Percentiles rank a stretch among this genome's conserved stretches.
These are phyloP conservation scores for Ganoderma lingzhi DNA, from an alignment of 1,284 basidiomycete genomes.

Conservation along the genomic window DNA sequence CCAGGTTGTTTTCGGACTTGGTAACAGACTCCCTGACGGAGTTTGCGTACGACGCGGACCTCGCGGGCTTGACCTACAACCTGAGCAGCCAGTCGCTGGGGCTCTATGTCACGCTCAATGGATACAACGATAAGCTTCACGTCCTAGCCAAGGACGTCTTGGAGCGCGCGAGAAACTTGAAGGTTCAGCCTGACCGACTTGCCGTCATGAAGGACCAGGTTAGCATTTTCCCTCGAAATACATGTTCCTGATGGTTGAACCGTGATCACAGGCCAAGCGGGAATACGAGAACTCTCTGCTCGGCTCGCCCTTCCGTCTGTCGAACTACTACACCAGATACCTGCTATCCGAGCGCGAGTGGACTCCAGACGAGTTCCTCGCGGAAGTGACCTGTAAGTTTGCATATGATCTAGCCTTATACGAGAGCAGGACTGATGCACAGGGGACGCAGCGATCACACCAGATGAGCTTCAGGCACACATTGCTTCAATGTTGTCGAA, in stretches of 20 bases:
- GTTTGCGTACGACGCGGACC: constrained; percentile 92
- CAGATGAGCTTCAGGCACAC: constrained; percentile 79
- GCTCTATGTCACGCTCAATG: constrained; percentile 76
- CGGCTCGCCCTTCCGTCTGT: constrained; percentile 84
- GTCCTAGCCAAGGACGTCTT: constrained; percentile 83
- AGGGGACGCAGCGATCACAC: constrained; percentile 62
- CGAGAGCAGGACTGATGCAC: constrained; percentile 8
- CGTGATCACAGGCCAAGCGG: constrained; percentile 60
- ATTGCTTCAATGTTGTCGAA: constrained; percentile 70
- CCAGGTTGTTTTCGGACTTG: constrained; percentile 85
- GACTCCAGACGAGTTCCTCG: constrained; percentile 85
- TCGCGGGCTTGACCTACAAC: constrained; percentile 89
- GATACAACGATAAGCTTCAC: constrained; percentile 95
- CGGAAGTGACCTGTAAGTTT: constrained; percentile 76
- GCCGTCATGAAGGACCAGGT: constrained; percentile 89
- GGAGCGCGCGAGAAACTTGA: constrained; percentile 73
- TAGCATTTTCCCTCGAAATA: constrained; percentile 21
- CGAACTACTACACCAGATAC: constrained; percentile 83
- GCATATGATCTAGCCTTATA: neutral
- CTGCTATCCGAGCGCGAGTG: constrained; percentile 78
- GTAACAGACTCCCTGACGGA: constrained; percentile 92
- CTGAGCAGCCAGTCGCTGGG: constrained; percentile 76
- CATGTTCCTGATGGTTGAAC: neutral
- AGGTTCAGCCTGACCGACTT: constrained; percentile 79
- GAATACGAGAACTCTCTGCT: constrained; percentile 91